A percentile compares a stretch with the other conserved stretches of the same genome.
Conservation (phyloP, 1,284 basidiomycete genomes). For the Cryptococcus sp. region DNA sequence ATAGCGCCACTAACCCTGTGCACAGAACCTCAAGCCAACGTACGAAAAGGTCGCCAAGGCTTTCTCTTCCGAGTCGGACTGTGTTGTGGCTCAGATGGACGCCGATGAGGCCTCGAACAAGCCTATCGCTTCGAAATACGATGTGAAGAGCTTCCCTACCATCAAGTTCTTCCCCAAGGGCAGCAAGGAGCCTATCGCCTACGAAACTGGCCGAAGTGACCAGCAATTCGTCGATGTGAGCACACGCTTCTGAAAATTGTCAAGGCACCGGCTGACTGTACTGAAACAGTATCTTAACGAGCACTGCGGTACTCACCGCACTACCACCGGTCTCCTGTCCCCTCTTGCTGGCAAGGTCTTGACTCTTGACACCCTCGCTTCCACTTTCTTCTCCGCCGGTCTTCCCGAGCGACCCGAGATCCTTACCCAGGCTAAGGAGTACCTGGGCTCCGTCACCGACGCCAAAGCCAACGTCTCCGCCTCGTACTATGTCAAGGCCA, state of each 20-base stretch:
- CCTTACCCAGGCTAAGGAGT: constrained; percentile 61
- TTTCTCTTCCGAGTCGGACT: constrained; percentile 76
- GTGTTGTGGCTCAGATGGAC: constrained; percentile 86
- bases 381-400: constrained; percentile 65
- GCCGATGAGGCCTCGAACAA: constrained; percentile 81
- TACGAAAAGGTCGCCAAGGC: constrained; percentile 81
- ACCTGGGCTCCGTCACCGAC: constrained; percentile 41
- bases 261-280: constrained; percentile 2
- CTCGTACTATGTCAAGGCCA: constrained; percentile 85
- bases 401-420: constrained; percentile 61
- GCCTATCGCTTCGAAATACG: constrained; percentile 72
- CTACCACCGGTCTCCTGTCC: constrained; percentile 75
- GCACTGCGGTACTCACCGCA: constrained; percentile 82
- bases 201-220: constrained; percentile 56
- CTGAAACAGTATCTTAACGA: constrained; percentile 65
- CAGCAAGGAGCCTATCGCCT: constrained; percentile 61
- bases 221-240: constrained; percentile 54
- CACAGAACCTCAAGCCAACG: constrained; percentile 75
- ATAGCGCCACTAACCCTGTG: neutral
- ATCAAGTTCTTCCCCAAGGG: constrained; percentile 92
- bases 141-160: constrained; percentile 77
- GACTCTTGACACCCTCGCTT: constrained; percentile 76
- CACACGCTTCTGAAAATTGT: neutral
- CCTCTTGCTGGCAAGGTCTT: constrained; percentile 80
- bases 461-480: constrained; percentile 56